phyloP scores from a whole-genome alignment of 2,329 filamentous ascomycete species.

The Alternaria triticimaculans region DNA sequence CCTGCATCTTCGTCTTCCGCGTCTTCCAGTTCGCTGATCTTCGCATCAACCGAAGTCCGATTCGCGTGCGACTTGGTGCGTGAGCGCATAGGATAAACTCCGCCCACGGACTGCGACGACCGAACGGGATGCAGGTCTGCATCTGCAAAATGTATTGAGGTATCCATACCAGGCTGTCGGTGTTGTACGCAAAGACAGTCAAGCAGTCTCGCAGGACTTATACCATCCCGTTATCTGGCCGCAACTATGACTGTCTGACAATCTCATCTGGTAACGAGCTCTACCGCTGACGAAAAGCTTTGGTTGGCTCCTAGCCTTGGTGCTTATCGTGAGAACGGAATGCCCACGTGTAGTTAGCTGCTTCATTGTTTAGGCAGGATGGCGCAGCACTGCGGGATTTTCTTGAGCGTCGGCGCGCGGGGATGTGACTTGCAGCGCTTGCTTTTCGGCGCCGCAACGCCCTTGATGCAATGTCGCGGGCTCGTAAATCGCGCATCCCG shows the following conservation, averaged over 20 bases:
- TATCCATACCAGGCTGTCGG: conserved; percentile 24
- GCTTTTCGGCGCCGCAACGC: neutral
- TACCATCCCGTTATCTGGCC: conserved; percentile 21
- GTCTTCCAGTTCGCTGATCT: conserved; percentile 53
- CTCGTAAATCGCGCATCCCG: neutral
- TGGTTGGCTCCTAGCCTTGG: conserved; percentile 24
- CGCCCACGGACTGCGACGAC: conserved; percentile 25
- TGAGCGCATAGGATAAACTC: conserved; percentile 32
- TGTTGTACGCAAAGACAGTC: neutral
- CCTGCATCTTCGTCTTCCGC: conserved; percentile 43
- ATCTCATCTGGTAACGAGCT: conserved; percentile 32
- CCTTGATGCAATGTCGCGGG: neutral
- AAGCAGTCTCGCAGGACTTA: conserved; percentile 18
- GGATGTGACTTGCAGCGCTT: neutral
- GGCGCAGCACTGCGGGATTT: conserved; percentile 18
- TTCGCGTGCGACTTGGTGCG: conserved; percentile 25
- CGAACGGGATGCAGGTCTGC: conserved; percentile 12
- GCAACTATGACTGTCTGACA: conserved; percentile 14
- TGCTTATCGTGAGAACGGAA: conserved; percentile 28
- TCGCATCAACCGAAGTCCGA: conserved; percentile 65
- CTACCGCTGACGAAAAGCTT: conserved; percentile 6
- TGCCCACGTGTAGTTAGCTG: conserved; percentile 18
- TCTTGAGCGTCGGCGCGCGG: neutral
- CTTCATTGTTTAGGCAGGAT: conserved; percentile 18
- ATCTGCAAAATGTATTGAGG: conserved; percentile 32